Conservation (phyloP, 805 yeast genomes). For the Blastobotrys chiropterorum region DNA sequence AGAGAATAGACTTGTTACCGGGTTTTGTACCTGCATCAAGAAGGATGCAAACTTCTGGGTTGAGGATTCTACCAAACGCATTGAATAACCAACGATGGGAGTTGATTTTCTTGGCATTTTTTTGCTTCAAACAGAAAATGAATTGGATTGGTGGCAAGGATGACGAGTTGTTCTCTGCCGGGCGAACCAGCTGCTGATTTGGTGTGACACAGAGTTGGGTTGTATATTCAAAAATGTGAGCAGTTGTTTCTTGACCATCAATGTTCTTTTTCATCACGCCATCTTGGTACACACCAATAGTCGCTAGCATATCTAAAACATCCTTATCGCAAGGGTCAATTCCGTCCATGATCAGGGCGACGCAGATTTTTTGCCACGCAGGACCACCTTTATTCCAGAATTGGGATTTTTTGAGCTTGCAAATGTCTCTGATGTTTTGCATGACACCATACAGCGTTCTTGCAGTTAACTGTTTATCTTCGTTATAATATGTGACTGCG, state of each 20-base stretch:
- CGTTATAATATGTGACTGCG: conserved; percentile 62
- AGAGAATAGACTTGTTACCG: conserved; percentile 46
- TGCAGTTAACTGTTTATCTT: conserved; percentile 56
- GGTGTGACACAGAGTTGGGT: conserved; percentile 42
- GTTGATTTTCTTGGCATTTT: conserved; percentile 58
- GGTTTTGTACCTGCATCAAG: conserved; percentile 66
- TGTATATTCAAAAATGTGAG: conserved; percentile 62
- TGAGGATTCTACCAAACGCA: conserved; percentile 50
- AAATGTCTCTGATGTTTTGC: conserved; percentile 56
- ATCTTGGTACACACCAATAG: conserved; percentile 60
- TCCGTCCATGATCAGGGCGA: conserved; percentile 59
- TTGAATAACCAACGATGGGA: conserved; percentile 68
- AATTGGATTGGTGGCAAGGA: conserved; percentile 56
- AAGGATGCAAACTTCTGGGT: conserved; percentile 52
- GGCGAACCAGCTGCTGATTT: conserved; percentile 45
- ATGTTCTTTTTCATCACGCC: conserved; percentile 57
- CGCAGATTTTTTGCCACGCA: conserved; percentile 62
- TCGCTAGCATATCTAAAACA: conserved; percentile 57
- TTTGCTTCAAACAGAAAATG: conserved; percentile 55
- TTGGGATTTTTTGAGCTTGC: conserved; percentile 40
- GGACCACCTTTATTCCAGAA: conserved; percentile 45
- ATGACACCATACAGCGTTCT: conserved; percentile 59
- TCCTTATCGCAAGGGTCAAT: conserved; percentile 58
- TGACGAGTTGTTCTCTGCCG: conserved; percentile 43
- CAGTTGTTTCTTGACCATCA: conserved; percentile 54